Percentiles rank a stretch among this genome's conserved stretches.
Evolutionary conservation across 495 filamentous ascomycete genomes (phyloP).

Genomic region (Diplogelasinospora grovesii): DNA sequence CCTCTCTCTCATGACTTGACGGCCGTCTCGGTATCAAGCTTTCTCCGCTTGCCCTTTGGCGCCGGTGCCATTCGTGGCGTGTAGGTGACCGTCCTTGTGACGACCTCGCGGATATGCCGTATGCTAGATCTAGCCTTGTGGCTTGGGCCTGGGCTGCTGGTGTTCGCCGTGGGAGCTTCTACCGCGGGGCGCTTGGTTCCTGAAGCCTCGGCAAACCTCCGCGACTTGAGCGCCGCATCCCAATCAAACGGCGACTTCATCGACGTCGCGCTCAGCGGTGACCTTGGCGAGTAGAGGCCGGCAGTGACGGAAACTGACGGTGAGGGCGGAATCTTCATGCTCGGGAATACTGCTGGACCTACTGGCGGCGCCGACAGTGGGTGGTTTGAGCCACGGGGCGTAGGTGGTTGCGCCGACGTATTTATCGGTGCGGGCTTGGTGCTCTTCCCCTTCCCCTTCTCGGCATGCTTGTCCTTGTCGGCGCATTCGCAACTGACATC

Average conservation of each 20-base stretch:
- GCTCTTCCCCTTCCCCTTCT: conserved; percentile 19
- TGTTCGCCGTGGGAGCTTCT: conserved; percentile 14
- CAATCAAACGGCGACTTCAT: conserved; percentile 54
- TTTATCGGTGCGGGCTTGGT: conserved; percentile 23
- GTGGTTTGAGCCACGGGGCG: conserved; percentile 36
- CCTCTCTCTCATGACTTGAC: conserved; percentile 19
- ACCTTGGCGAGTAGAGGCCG: conserved; percentile 34
- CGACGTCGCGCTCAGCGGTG: conserved; percentile 48
- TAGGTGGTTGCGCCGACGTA: conserved; percentile 25
- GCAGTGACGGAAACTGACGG: conserved; percentile 48
- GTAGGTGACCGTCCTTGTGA: conserved; percentile 72
- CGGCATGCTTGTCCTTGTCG: conserved; percentile 23
- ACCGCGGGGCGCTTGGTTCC: conserved; percentile 29
- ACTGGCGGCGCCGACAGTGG: conserved; percentile 55
- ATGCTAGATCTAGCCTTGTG: conserved; percentile 42
- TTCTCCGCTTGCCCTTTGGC: conserved; percentile 70
- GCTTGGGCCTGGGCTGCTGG: conserved; percentile 1
- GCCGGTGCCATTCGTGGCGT: conserved; percentile 62
- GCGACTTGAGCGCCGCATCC: conserved; percentile 50
- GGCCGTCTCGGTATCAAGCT: conserved; percentile 47
- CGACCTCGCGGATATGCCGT: conserved; percentile 58
- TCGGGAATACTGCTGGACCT: conserved; percentile 38
- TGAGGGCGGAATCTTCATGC: conserved; percentile 54
- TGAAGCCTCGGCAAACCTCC: conserved; percentile 37
- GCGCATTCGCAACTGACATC: conserved; percentile 52